phyloP scores from a whole-genome alignment of 768 basidiomycete genomes.

The Phylloporus arenicola region DNA sequence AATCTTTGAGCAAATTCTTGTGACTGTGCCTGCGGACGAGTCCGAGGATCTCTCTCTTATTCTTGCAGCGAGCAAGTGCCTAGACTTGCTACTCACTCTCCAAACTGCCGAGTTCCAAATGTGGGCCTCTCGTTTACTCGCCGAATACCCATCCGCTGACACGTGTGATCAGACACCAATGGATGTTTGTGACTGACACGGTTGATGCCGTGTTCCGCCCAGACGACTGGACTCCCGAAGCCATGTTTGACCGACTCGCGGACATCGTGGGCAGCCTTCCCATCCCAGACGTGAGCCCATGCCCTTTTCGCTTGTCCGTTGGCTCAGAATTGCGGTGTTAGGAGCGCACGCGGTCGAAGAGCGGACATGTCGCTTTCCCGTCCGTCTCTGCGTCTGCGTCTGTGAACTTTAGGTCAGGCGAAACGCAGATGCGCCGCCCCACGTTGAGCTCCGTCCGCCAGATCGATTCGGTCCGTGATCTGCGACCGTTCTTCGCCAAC shows the following conservation, averaged over 20 bases:
- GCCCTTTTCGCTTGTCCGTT: background rate
- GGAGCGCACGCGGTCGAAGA: constrained; percentile 26
- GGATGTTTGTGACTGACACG: constrained; percentile 98
- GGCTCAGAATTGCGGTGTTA: background rate
- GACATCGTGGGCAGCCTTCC: constrained; percentile 76
- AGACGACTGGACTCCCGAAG: constrained; percentile 75
- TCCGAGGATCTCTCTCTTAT: constrained; percentile 82
- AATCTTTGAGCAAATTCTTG: constrained; percentile 78
- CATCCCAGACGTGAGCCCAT: constrained; percentile 29
- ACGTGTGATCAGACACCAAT: constrained; percentile 66
- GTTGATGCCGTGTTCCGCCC: constrained; percentile 91
- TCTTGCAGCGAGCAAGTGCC: constrained; percentile 87
- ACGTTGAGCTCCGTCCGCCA: constrained; percentile 62
- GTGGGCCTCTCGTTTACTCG: constrained; percentile 37
- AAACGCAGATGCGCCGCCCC: constrained; percentile 60
- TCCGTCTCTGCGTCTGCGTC: constrained; percentile 12
- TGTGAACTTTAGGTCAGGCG: constrained; percentile 26
- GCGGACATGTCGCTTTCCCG: constrained; percentile 20
- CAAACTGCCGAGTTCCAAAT: constrained; percentile 99
- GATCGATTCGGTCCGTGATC: constrained; percentile 78
- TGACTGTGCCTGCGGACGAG: constrained; percentile 66
- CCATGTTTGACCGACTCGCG: constrained; percentile 86
- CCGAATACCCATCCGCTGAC: constrained; percentile 3
- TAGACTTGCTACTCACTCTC: constrained; percentile 86
- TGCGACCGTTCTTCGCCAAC: constrained; percentile 86